Evolutionary conservation across 108 stramenopile species (phyloP), one percentile per base, ranked within the genome.

Genomic region (Stephanodiscus triporus): DNA sequence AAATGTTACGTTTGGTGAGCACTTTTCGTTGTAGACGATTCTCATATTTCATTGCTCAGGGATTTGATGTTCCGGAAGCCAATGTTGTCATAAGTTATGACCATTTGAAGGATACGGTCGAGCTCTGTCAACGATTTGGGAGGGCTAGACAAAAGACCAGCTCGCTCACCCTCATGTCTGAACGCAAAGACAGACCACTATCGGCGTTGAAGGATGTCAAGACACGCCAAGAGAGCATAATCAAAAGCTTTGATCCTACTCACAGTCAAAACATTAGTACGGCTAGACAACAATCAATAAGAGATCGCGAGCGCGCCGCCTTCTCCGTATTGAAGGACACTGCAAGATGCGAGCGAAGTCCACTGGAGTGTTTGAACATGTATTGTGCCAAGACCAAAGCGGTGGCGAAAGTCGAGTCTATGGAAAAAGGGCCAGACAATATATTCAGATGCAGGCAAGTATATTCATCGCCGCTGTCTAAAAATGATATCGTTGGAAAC

Each of bases 71-170:
- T 16, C 81, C 81, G 10, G 77, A 49, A 32, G 77, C 77, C 17
- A 83, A 83, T 22, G 81, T 83, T 11, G 81, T 83, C 24, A 75
- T 83, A 17, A 58, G 54, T 24, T 83, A 75, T 53, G 77, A 83
- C 48, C 55, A 68, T 63, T 40, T 79, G 40, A 83, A 83, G 30
- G 81, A 83, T 48, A 66, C 81, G 4, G 81, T 83, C 7, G 81
- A 83, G 47, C 67, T 83, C 2, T 74, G 66, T n/a, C 81, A 83
- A 63, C 65, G 81, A 38, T 73, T 74, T 55, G 81, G 81, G 14
- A 58, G 81, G 32, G 81, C 81, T 4, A 45, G 81, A 43, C 65
- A 73, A 40, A 70, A 48, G 37, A 30, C 60, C 20, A 73, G 77
- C 23, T 78, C 72, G 20, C 60, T 83, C 38, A 60, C 63, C 13